Evolutionary conservation across 306 rosid genomes (phyloP), one percentile per base, ranked within the genome.

Genomic region (Begonia fuchsioides): DNA sequence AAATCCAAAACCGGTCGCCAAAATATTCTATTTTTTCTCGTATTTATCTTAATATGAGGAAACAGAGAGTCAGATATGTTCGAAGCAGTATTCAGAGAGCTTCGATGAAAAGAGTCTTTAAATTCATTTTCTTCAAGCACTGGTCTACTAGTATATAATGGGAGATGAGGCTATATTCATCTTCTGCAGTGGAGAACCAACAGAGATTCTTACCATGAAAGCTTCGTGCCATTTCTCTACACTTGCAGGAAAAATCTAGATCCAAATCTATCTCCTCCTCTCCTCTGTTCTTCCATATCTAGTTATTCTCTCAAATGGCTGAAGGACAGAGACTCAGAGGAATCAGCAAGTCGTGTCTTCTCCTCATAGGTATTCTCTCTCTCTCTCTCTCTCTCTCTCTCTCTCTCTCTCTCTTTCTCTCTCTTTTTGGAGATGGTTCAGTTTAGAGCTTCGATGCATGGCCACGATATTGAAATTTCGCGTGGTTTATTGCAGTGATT

Each of bases 271-370:
- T 4, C 35, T 5, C 1, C 35, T 26, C 35, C 35, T 26, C 7
- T 47, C 12, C 51, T 46, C 17, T n/a, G 3, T 12, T 50, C 1
- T 6, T n/a, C 38, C 14, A 4, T 5, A 15, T 1, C 15, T 40
- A 32, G 19, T 32, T 53, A 17, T 51, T 53, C 35, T 46, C 40
- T 2, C 49, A 38, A 18, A 79, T 73, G 95, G 87, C 78, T 20
- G 73, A n/a, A 70, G 63, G 57, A 41, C 70, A 55, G 17, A 65
- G 45, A 67, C 12, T 44, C 7, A 70, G 60, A 64, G 47, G 60
- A 40, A 76, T 90, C 46, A 80, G 65, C 51, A 67, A 64, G 60
- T 71, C 97, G 2, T 90, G 95, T 59, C 62, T 84, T 72, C 95
- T 90, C 6, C 95, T 90, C 51, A 79, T 77, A 72, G 94, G n/a